These are phyloP conservation scores for Akanthomyces muscarius DNA, from an alignment of 2,329 filamentous ascomycete species.

Conservation along the genomic window DNA sequence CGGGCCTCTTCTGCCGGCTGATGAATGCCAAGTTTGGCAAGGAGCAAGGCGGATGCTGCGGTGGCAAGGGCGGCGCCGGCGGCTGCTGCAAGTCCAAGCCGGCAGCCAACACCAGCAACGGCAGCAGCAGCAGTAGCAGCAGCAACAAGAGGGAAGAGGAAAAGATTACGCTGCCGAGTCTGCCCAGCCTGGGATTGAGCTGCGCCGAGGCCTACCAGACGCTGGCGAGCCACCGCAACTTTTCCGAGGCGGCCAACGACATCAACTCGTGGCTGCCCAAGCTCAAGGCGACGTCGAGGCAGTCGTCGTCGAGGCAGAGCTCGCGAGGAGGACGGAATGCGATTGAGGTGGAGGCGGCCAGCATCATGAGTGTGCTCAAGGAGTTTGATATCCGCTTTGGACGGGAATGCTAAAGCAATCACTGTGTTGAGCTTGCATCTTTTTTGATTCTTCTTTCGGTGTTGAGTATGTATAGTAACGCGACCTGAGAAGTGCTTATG, in stretches of 20 bases:
- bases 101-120: background rate
- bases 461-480: conserved; percentile 10
- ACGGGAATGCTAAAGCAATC: conserved; percentile 29
- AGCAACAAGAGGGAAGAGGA: conserved; percentile 21
- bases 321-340: conserved; percentile 46
- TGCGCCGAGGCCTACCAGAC: conserved; percentile 78
- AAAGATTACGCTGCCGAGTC: conserved; percentile 34
- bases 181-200: conserved; percentile 56
- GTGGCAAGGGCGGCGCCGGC: conserved; percentile 57
- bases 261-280: conserved; percentile 73
- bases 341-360: conserved; percentile 76
- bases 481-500: background rate
- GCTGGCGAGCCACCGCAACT: conserved; percentile 70
- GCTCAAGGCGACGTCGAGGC: conserved; percentile 56
- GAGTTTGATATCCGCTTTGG: conserved; percentile 76
- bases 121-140: conserved; percentile 20
- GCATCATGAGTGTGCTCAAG: conserved; percentile 80
- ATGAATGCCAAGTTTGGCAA: conserved; percentile 63
- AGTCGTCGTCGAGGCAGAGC: conserved; percentile 25
- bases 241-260: conserved; percentile 68
- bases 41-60: conserved; percentile 51
- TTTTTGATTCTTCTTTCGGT: background rate
- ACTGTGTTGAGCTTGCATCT: background rate
- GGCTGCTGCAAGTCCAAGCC: conserved; percentile 60
- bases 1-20: conserved; percentile 77